A percentile compares a stretch with the other conserved stretches of the same genome.
Conservation (phyloP, 352 stramenopile genomes). For the Phytophthora ohioensis region DNA sequence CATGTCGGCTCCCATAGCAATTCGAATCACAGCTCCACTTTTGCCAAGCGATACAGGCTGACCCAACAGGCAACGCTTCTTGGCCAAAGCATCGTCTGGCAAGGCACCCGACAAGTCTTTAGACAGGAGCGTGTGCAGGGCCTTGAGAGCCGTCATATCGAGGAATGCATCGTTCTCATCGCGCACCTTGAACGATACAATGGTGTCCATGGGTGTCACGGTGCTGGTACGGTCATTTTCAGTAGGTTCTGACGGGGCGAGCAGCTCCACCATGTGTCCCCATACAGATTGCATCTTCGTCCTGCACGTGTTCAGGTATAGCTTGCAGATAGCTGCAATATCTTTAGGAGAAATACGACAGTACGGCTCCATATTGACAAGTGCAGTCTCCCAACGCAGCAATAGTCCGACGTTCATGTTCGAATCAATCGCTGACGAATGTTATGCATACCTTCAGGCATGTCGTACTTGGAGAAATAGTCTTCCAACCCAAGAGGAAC, state of each 20-base stretch:
- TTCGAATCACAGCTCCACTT: constrained; percentile 77
- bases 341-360: constrained; percentile 56
- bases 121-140: constrained; percentile 72
- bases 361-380: constrained; percentile 86
- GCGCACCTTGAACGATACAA: constrained; percentile 84
- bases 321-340: constrained; percentile 60
- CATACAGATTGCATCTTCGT: constrained; percentile 51
- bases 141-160: constrained; percentile 58
- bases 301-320: constrained; percentile 70
- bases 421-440: constrained; percentile 58
- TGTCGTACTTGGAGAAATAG: constrained; percentile 88
- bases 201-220: constrained; percentile 69
- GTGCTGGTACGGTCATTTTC: constrained; percentile 27
- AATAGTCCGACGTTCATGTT: constrained; percentile 83
- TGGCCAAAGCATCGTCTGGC: constrained; percentile 53
- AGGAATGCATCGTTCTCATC: constrained; percentile 54
- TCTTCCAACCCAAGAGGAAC: constrained; percentile 78
- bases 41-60: constrained; percentile 86
- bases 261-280: constrained; percentile 55
- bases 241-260: constrained; percentile 34
- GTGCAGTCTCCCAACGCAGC: constrained; percentile 83
- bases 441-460: constrained; percentile 72
- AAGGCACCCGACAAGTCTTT: constrained; percentile 74
- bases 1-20: constrained; percentile 90
- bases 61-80: constrained; percentile 74